Evolutionary conservation across 495 filamentous ascomycete species (phyloP), one percentile per base, ranked within the genome.

Genomic region (Hypoxylon fuscum): DNA sequence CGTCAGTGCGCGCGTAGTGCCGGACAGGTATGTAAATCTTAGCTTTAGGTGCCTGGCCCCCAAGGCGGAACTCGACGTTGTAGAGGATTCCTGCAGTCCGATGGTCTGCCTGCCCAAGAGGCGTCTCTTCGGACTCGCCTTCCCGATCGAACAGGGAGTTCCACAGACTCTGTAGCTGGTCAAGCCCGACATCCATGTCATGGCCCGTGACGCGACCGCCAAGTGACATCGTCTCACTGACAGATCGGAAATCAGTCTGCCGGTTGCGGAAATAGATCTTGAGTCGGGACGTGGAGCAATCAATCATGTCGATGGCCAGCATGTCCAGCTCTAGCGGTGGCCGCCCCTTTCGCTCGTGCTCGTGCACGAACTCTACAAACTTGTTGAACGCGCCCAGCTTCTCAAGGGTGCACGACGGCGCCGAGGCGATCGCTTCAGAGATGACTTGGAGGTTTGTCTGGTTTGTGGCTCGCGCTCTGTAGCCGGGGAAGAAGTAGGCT

Each of bases 71-170:
- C n/a, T 75, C 72, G 37, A 72, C 64, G 54, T 76, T 64, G 60
- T 76, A 77, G 8, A 77, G 52, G n/a, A 75, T 74, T 17, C 76
- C 76, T 0, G 65, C 68, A 2, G 75, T 77, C 6, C 67, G 65
- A 48, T 77, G 75, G n/a, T 35, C 37, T 8, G 41, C 44, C 5
- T 40, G 27, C 2, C 65, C 59, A 12, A 70, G 58, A 0, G 37
- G 25, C 34, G 47, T 50, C 7, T 68, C 59, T 4, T 41, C 25
- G 14, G 49, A 18, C 8, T 48, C 40, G 17, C 42, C 35, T 29
- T 54, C 45, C 14, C 40, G 49, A 14, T 55, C 48, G 15, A 55
- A 59, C 27, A 70, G 41, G 17, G 58, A 58, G 9, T 64, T 38
- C 47, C 71, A 51, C 7, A 67, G 37, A 4, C 14, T 4, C 15